These are phyloP conservation scores for Capsicum baccatum DNA, from an alignment of 257 asterid species.

Conservation along the genomic window DNA sequence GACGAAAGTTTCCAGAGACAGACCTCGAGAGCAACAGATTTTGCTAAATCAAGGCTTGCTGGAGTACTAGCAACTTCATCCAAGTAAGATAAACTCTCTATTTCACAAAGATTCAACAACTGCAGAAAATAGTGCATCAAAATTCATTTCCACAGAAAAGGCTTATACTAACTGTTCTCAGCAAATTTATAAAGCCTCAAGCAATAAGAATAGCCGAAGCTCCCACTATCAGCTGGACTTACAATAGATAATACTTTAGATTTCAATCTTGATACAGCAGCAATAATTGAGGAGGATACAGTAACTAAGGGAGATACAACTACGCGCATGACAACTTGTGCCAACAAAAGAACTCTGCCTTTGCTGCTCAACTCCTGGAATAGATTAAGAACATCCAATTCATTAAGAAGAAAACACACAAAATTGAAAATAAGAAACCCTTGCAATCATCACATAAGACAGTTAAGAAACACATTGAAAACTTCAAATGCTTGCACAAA, in stretches of 20 bases:
- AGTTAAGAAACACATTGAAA: conserved; percentile 9
- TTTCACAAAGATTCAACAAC: conserved; percentile 94
- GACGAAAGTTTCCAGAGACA: conserved; percentile 27
- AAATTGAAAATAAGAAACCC: neutral
- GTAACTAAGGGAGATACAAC: conserved; percentile 51
- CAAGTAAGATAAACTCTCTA: conserved; percentile 87
- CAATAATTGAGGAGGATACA: conserved; percentile 48
- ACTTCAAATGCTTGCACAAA: conserved; percentile 21
- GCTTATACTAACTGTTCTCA: conserved; percentile 16
- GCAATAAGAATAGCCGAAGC: conserved; percentile 11
- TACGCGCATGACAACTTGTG: conserved; percentile 71
- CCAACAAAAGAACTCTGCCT: conserved; percentile 84
- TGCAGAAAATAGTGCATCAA: conserved; percentile 43
- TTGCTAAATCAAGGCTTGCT: conserved; percentile 71
- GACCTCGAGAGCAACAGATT: conserved; percentile 86
- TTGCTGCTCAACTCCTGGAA: conserved; percentile 86
- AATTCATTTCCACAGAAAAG: neutral
- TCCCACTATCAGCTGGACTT: conserved; percentile 48
- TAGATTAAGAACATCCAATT: conserved; percentile 31
- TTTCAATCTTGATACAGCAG: conserved; percentile 82
- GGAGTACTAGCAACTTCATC: conserved; percentile 89
- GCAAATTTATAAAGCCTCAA: conserved; percentile 26
- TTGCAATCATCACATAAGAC: conserved; percentile 1
- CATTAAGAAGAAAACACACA: conserved; percentile 34
- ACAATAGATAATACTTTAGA: conserved; percentile 87